Percentiles rank a stretch among this genome's conserved stretches.
Conservation (phyloP, 208 protist species). For the Acanthamoeba comandoni region DNA sequence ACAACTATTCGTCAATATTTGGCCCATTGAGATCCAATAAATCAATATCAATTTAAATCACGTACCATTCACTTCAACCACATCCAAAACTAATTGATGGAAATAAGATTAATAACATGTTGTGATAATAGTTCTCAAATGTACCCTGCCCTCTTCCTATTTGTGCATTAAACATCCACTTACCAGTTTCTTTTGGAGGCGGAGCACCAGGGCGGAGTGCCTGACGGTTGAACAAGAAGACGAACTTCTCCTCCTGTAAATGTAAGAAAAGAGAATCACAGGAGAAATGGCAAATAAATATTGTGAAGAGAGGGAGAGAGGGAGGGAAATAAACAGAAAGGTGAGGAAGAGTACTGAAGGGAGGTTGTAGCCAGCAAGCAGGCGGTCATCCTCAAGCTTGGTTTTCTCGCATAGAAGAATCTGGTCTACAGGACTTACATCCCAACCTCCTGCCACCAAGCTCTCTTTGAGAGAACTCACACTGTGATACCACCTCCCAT, state of each 20-base stretch:
- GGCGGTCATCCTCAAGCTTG: conserved; percentile 7
- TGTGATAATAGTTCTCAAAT: background rate
- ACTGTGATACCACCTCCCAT: background rate
- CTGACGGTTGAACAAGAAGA: conserved; percentile 50
- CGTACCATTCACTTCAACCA: background rate
- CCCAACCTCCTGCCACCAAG: background rate
- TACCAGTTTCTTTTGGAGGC: conserved; percentile 32
- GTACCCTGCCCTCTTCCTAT: background rate
- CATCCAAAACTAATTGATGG: background rate
- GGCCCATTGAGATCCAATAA: background rate
- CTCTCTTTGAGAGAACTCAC: conserved; percentile 8
- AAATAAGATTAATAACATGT: background rate
- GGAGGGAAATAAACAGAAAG: background rate
- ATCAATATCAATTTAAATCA: background rate
- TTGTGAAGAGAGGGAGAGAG: background rate
- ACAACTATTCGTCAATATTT: background rate
- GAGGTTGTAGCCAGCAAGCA: conserved; percentile 10
- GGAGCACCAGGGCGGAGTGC: background rate
- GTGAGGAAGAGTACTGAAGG: background rate
- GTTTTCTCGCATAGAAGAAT: conserved; percentile 19
- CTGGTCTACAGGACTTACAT: conserved; percentile 17
- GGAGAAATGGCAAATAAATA: background rate
- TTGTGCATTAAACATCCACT: too few relatives aligned
- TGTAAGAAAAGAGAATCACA: background rate
- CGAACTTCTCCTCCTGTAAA: conserved; percentile 17